Base-by-base conservation (phyloP, 495 filamentous ascomycete species). In the Platismatia glauca region DNA sequence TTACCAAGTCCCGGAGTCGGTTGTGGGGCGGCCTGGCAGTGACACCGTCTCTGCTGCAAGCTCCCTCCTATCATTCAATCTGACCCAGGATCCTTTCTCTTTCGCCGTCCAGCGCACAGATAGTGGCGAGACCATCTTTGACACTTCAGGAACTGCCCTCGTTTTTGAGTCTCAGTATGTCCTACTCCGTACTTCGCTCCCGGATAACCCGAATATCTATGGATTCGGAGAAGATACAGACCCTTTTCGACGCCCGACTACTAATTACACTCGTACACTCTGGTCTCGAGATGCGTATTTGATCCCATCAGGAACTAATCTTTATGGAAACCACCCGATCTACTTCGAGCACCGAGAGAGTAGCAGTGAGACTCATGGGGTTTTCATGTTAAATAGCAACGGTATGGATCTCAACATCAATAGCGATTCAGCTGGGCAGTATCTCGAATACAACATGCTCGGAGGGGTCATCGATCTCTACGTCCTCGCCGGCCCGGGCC, bases 331-430 rank as follows among this genome's bases (percentile, higher is more conserved):
- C 64, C 91, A 95, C 67, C 91, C 91, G 0, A 77, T 96, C 16
- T 96, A 95, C 74, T 86, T 88, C 66, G 91, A 95, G 63, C 86
- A 90, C 69, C 83, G 91, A 13, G 78, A 29, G 24, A 33, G 77
- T 4, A 73, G 73, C 24, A 72, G 78, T 16, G 86, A 87, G 20
- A 87, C 89, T 4, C 90, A 95, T 70, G 91, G 87, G 46, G 90
- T 94, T 27, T 89, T 95, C 73, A 76, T 94, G 57, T 73, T 91
- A 65, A 92, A 90, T 72, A 87, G 84, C 46, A 89, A 91, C 68
- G 91, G 90, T 18, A 93, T 95, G 88, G 90, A 95, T 64, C 79
- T 96, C 76, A 87, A 88, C 67, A 86, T 95, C 76, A 81, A 89
- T 66, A 81, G 79, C 16, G 73, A 75, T 37, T 73, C 78, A 27